Percentiles rank a stretch among this genome's conserved stretches.
phyloP scores from a whole-genome alignment of 345 rosid species.

The Syzygium aromaticum region DNA sequence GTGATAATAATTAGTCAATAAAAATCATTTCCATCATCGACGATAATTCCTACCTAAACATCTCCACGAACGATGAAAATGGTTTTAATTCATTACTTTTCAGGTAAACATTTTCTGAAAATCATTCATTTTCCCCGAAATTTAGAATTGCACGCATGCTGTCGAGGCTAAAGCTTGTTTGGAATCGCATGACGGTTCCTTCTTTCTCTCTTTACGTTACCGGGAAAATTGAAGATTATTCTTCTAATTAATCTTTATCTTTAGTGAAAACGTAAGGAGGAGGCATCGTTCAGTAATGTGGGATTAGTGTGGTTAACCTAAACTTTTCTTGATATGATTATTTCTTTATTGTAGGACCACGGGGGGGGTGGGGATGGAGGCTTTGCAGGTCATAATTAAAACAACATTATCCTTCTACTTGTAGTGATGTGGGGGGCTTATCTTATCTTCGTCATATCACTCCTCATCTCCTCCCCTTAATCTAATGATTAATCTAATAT shows the following conservation, averaged over 20 bases:
- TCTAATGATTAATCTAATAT: neutral
- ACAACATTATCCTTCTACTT: neutral
- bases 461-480: neutral
- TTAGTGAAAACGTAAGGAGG: neutral
- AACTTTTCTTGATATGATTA: too few species aligned
- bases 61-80: too few species aligned
- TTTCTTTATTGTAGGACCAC: neutral
- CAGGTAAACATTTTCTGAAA: too few species aligned
- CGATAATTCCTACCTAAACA: too few species aligned
- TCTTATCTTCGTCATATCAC: neutral
- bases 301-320: neutral
- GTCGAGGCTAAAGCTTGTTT: too few species aligned
- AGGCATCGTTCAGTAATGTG: neutral
- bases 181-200: too few species aligned
- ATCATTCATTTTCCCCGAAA: too few species aligned
- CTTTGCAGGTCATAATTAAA: neutral
- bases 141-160: too few species aligned
- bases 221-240: neutral
- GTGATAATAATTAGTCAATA: too few species aligned
- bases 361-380: neutral
- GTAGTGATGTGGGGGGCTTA: neutral
- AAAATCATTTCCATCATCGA: too few species aligned
- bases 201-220: neutral
- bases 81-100: too few species aligned
- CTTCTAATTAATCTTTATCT: neutral